Percentiles rank a stretch among this genome's conserved stretches.
Conservation (phyloP, 1,284 basidiomycete species). For the Heimioporus retisporus region DNA sequence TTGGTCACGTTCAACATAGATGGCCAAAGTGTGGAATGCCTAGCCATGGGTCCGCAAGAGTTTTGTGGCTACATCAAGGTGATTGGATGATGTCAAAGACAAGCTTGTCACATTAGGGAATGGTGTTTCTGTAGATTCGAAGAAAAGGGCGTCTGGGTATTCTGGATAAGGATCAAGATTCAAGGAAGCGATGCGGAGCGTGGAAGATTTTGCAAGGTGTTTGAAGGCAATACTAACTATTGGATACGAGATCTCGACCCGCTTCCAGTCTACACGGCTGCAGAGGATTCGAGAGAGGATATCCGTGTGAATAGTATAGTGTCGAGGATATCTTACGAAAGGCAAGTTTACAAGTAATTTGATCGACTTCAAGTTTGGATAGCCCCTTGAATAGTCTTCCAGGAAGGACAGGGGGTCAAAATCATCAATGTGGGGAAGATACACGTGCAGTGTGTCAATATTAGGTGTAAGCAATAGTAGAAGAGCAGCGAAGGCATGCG, state of each 20-base stretch:
- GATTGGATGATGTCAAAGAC: not conserved
- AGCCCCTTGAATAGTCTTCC: not conserved
- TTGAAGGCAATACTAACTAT: slow-evolving; percentile 1
- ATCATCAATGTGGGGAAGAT: not conserved
- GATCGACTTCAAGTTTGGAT: not conserved
- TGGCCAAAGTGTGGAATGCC: slow-evolving; percentile 5
- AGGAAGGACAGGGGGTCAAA: not conserved
- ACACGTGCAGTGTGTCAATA: no score
- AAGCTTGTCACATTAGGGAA: slow-evolving; percentile 3
- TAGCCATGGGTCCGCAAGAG: slow-evolving; percentile 15
- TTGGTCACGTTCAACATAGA: not conserved
- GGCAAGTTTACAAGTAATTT: not conserved
- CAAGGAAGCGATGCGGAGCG: not conserved
- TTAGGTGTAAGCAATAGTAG: not conserved
- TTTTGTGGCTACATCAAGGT: not conserved
- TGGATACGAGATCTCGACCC: slow-evolving; percentile 1
- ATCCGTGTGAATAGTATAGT: not conserved
- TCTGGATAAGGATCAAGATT: not conserved
- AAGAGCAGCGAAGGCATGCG: no score
- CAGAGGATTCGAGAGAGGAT: not conserved
- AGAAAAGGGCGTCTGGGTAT: not conserved
- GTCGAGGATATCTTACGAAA: no score
- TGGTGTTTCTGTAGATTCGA: slow-evolving; percentile 7
- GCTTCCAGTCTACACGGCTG: not conserved
- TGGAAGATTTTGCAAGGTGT: slow-evolving; percentile 5